Evolutionary conservation across 306 rosid species (phyloP).

Genomic region (Prunus mume): DNA sequence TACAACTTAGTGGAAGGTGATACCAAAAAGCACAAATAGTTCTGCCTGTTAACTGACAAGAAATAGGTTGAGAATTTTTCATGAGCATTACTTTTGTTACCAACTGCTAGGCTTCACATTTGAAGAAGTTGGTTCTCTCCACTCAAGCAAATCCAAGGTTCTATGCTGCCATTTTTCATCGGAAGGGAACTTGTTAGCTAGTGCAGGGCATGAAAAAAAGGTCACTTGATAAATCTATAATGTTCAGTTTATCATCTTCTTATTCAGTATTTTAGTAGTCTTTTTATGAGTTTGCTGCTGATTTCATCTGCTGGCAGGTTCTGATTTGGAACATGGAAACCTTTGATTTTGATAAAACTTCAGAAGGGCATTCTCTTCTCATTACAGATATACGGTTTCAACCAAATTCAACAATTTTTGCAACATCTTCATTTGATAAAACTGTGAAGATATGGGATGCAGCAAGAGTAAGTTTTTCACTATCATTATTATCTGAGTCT

Average conservation of each 20-base stretch:
- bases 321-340: conserved; percentile 60
- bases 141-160: conserved; percentile 41
- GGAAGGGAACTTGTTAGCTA: conserved; percentile 53
- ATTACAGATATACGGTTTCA: conserved; percentile 63
- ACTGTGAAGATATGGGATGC: conserved; percentile 68
- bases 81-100: conserved; percentile 5
- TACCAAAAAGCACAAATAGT: not conserved
- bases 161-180: conserved; percentile 66
- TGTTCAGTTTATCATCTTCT: conserved; percentile 21
- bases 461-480: conserved; percentile 39
- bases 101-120: conserved; percentile 40
- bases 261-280: conserved; percentile 6
- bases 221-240: conserved; percentile 26
- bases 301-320: conserved; percentile 39
- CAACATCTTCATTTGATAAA: conserved; percentile 67
- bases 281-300: conserved; percentile 24
- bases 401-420: conserved; percentile 50
- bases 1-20: not conserved
- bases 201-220: conserved; percentile 63
- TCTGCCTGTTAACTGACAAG: not conserved
- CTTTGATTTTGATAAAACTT: conserved; percentile 29
- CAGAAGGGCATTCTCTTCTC: conserved; percentile 47
- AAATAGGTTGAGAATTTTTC: not conserved
- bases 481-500: conserved; percentile 17
- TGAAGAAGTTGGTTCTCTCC: conserved; percentile 48